Evolutionary conservation across 2,329 filamentous ascomycete genomes (phyloP), one percentile per base, ranked within the genome.

Genomic region (Trematosphaeria pertusa): DNA sequence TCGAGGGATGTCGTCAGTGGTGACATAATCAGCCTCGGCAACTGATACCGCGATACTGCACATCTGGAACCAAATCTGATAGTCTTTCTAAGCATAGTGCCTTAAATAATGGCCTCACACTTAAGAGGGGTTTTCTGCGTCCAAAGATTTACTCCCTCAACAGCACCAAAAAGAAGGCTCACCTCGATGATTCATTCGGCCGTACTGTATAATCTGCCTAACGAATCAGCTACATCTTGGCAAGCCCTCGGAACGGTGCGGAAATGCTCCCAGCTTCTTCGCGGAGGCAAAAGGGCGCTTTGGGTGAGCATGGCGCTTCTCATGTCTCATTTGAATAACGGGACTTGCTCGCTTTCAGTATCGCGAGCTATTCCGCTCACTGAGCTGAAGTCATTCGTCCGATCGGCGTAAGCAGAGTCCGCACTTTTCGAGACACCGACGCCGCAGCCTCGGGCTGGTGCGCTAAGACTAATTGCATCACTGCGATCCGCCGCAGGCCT

Each of bases 401-500:
- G 24, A 12, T 28, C 8, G 24, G 24, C 12, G 24, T 28, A 7
- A 28, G 24, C 24, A 7, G 24, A 12, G 12, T 28, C 24, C 24
- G 24, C 24, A 12, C 24, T 28, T 28, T 28, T 28, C 24, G 8
- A 28, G 8, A 28, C 24, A 12, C 24, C 24, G 24, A n/a, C n/a
- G n/a, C n/a, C n/a, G n/a, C n/a, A n/a, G n/a, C n/a, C n/a, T 28
- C 24, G 24, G 7, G 24, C 24, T 28, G 24, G 24, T 12, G 24
- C 24, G 24, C 24, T 28, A 28, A 28, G 24, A 21, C 32, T 34
- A 17, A 43, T 48, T 41, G 37, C 48, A 37, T 48, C 33, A 47
- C 60, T 58, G 61, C 57, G 58, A 48, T 52, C 61, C 61, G 59
- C 61, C 52, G 57, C 58, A 59, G 47, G 45, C 44, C 45, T n/a